Conservation (phyloP, 202 grass and related monocot species). For the Elaeis oleifera region DNA sequence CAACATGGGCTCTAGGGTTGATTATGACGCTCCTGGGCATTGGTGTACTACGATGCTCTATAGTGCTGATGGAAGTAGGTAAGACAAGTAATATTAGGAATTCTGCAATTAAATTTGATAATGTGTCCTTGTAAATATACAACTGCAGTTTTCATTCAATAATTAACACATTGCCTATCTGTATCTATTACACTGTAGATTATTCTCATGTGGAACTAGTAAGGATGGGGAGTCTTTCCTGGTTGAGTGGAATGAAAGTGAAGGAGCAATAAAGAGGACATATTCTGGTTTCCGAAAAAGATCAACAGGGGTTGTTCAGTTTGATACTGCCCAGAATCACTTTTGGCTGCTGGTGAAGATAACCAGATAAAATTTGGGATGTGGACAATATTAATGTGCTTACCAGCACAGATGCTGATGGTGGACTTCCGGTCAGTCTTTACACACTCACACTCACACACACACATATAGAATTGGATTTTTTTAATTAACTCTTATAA, state of each 20-base stretch:
- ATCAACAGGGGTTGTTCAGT: slow-evolving; percentile 63
- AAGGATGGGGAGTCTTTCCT: slow-evolving; percentile 87
- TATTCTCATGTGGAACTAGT: slow-evolving; percentile 93
- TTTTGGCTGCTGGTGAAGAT: slow-evolving; percentile 96
- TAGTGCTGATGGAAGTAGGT: slow-evolving; percentile 91
- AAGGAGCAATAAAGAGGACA: slow-evolving; percentile 86
- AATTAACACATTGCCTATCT: not conserved
- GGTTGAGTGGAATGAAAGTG: slow-evolving; percentile 98
- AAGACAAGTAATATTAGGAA: slow-evolving; percentile 22
- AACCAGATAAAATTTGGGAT: slow-evolving; percentile 91
- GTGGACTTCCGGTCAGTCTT: slow-evolving; percentile 71
- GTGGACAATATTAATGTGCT: slow-evolving; percentile 79
- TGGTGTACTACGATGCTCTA: slow-evolving; percentile 97
- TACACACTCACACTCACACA: not conserved
- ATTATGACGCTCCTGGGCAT: slow-evolving; percentile 83
- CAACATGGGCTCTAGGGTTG: slow-evolving; percentile 71
- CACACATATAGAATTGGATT: no score
- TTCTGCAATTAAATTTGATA: not conserved
- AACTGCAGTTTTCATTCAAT: not conserved
- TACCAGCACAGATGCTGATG: slow-evolving; percentile 59
- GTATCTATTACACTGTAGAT: slow-evolving; percentile 36
- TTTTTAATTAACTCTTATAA: slow-evolving; percentile 15
- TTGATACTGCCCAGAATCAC: slow-evolving; percentile 93
- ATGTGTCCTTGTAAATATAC: not conserved
- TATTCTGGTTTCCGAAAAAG: slow-evolving; percentile 85